phyloP scores from a whole-genome alignment of 2,329 filamentous ascomycete genomes.

The Tolypocladium tundrense region DNA sequence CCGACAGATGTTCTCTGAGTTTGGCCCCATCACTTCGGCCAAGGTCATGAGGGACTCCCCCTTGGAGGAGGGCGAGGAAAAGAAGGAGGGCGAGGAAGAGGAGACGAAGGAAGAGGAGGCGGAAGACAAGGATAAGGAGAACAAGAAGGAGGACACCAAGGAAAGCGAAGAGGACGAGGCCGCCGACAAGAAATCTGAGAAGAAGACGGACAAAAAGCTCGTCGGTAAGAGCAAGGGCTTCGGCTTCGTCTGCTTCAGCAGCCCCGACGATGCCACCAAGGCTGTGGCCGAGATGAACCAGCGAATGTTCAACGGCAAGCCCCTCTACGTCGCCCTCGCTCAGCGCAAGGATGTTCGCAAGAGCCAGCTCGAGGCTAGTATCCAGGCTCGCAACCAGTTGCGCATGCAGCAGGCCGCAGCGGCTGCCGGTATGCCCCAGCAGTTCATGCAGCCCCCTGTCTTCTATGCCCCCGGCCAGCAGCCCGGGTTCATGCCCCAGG shows the following conservation, averaged over 20 bases:
- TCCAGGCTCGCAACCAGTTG: slow-evolving; percentile 97
- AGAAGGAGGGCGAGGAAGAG: slow-evolving; percentile 44
- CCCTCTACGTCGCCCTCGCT: slow-evolving; percentile 91
- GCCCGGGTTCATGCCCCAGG: slow-evolving; percentile 56
- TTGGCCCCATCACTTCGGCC: slow-evolving; percentile 91
- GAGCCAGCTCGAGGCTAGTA: slow-evolving; percentile 97
- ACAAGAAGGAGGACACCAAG: slow-evolving; percentile 34
- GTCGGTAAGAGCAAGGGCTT: slow-evolving; percentile 99
- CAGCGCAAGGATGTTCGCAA: slow-evolving; percentile 99
- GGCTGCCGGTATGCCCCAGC: slow-evolving; percentile 77
- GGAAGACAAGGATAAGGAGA: slow-evolving; percentile 27
- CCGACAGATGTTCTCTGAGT: slow-evolving; percentile 82
- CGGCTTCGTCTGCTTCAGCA: slow-evolving; percentile 99
- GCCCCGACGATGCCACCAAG: slow-evolving; percentile 98
- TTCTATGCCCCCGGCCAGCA: slow-evolving; percentile 83
- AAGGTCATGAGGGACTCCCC: slow-evolving; percentile 94
- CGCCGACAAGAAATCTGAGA: slow-evolving; percentile 48
- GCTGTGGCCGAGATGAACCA: slow-evolving; percentile 99
- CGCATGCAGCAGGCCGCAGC: slow-evolving; percentile 96
- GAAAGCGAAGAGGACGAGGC: slow-evolving; percentile 33
- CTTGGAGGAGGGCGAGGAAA: slow-evolving; percentile 45
- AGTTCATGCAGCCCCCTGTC: slow-evolving; percentile 81
- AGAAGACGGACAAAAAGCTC: slow-evolving; percentile 54
- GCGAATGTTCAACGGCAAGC: slow-evolving; percentile 96
- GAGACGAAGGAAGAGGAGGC: slow-evolving; percentile 43